These are phyloP conservation scores for Sarocladium oryzae DNA, from an alignment of 2,329 filamentous ascomycete species.

Conservation along the genomic window DNA sequence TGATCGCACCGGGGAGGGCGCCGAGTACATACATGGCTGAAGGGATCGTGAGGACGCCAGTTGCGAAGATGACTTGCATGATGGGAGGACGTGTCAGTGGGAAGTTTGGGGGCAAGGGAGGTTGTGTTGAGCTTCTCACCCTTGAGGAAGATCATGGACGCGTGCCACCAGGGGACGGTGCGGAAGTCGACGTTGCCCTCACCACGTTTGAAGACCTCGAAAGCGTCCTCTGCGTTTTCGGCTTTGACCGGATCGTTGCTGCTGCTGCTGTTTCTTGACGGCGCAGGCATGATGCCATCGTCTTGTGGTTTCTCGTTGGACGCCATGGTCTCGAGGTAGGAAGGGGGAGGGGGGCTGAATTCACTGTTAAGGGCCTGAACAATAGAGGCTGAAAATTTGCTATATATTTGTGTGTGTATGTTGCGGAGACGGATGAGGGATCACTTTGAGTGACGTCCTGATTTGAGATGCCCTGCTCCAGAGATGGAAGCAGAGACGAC, in stretches of 20 bases:
- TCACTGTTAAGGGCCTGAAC: neutral
- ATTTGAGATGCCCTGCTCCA: no score
- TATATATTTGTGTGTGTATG: no score
- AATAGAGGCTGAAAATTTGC: neutral
- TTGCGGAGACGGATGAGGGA: no score
- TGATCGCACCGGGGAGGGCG: constrained; percentile 34
- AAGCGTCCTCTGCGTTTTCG: constrained; percentile 23
- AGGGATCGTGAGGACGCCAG: constrained; percentile 35
- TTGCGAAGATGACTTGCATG: constrained; percentile 31
- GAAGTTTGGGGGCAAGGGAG: neutral
- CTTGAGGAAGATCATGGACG: constrained; percentile 41
- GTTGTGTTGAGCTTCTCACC: constrained; percentile 16
- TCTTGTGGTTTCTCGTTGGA: constrained; percentile 3
- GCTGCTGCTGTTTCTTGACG: constrained; percentile 6
- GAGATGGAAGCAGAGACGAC: no score
- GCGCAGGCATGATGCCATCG: constrained; percentile 4
- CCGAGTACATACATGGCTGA: constrained; percentile 35
- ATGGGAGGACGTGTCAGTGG: neutral
- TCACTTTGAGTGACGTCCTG: no score
- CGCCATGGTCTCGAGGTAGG: constrained; percentile 9
- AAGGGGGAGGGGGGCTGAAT: neutral
- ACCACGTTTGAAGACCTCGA: constrained; percentile 39
- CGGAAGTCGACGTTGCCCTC: constrained; percentile 38
- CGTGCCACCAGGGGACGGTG: constrained; percentile 40
- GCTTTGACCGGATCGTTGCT: constrained; percentile 7